Evolutionary conservation across 2,329 filamentous ascomycete species (phyloP).

Genomic region (Colletotrichum tamarilloi): DNA sequence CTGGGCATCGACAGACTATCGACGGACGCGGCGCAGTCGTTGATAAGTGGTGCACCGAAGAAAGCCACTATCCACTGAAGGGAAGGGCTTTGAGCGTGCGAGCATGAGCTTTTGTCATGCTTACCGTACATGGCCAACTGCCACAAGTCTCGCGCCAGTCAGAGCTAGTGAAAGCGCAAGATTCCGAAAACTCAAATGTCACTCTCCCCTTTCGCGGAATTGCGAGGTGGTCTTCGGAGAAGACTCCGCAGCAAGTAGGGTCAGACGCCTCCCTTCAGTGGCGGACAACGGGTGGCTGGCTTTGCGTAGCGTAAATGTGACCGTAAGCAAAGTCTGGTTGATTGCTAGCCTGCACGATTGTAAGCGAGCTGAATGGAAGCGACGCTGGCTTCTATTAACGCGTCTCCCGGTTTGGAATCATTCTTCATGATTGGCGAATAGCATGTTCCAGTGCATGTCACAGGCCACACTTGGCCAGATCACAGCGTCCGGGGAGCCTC

Average conservation of each 20-base stretch:
- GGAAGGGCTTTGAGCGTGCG: background rate
- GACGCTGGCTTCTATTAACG: background rate
- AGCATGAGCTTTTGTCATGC: conserved; percentile 19
- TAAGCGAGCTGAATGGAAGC: background rate
- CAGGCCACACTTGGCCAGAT: background rate
- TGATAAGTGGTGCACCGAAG: background rate
- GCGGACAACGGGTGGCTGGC: background rate
- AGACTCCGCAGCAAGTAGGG: background rate
- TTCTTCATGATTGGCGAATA: background rate
- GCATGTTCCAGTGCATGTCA: background rate
- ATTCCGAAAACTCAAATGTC: conserved; percentile 6
- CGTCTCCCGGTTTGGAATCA: background rate
- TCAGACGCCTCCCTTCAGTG: background rate
- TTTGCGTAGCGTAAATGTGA: background rate
- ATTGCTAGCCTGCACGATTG: background rate
- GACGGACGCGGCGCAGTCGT: background rate
- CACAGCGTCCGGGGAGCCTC: background rate
- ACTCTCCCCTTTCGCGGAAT: background rate
- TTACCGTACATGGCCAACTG: background rate
- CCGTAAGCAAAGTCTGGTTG: background rate
- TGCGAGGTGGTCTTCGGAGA: background rate
- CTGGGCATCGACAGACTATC: background rate
- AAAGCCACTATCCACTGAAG: background rate
- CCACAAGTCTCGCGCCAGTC: background rate
- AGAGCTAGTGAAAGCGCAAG: background rate